Evolutionary conservation across 2,329 filamentous ascomycete genomes (phyloP).

Genomic region (Didymella arachidicola): DNA sequence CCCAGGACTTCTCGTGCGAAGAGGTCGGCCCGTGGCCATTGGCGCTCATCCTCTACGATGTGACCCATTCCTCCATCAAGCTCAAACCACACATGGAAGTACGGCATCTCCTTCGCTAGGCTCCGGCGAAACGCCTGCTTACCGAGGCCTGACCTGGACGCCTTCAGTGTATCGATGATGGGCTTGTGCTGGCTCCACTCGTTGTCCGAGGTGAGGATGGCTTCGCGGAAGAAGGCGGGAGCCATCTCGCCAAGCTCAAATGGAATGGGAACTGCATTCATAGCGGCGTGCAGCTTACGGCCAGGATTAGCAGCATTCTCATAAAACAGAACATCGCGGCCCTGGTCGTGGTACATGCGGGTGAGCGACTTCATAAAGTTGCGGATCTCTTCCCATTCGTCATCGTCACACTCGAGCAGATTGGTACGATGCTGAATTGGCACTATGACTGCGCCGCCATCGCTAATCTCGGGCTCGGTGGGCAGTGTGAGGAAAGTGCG

Average conservation of each 20-base stretch:
- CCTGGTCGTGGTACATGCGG: conserved; percentile 92
- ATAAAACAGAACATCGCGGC: conserved; percentile 93
- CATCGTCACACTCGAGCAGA: conserved; percentile 96
- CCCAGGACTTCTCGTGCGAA: conserved; percentile 93
- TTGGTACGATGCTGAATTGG: conserved; percentile 88
- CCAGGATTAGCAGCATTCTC: conserved; percentile 89
- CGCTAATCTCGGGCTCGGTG: conserved; percentile 85
- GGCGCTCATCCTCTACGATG: conserved; percentile 82
- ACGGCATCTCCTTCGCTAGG: conserved; percentile 94
- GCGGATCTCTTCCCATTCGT: conserved; percentile 98
- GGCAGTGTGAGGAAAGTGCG: conserved; percentile 87
- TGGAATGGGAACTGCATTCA: conserved; percentile 86
- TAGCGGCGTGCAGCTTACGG: conserved; percentile 80
- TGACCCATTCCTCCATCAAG: conserved; percentile 93
- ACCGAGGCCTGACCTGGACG: conserved; percentile 72
- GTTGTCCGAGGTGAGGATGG: conserved; percentile 84
- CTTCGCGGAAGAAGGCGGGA: conserved; percentile 94
- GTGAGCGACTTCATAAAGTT: conserved; percentile 99
- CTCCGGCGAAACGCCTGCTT: conserved; percentile 81
- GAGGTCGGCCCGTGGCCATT: conserved; percentile 89
- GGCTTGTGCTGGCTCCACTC: conserved; percentile 97
- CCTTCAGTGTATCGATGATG: conserved; percentile 83
- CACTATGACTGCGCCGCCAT: conserved; percentile 85
- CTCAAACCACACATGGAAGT: conserved; percentile 95
- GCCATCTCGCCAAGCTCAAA: conserved; percentile 90